Evolutionary conservation across 768 basidiomycete genomes (phyloP).

Genomic region (Suillus subaureus): DNA sequence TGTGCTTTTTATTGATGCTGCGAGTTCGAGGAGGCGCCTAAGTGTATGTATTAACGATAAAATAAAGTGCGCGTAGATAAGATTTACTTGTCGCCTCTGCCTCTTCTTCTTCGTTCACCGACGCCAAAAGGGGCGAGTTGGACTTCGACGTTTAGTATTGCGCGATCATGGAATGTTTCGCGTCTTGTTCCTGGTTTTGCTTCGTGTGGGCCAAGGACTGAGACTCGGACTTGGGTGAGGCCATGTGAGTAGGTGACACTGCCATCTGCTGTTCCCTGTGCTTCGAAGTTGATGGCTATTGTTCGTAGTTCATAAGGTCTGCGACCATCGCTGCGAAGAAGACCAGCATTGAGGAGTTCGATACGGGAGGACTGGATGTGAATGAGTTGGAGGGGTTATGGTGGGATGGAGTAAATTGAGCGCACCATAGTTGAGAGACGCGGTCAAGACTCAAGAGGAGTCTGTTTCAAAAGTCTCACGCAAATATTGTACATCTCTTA

Average conservation of each 20-base stretch:
- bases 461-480: not conserved
- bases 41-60: constrained; percentile 9
- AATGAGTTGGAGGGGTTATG: not conserved
- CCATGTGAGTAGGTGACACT: constrained; percentile 85
- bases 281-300: constrained; percentile 74
- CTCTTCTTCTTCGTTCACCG: constrained; percentile 73
- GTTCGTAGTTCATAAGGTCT: constrained; percentile 90
- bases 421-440: not conserved
- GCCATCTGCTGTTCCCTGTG: constrained; percentile 81
- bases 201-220: constrained; percentile 93
- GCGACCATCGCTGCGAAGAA: constrained; percentile 90
- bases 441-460: not conserved
- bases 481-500: not conserved
- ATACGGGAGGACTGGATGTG: constrained; percentile 48
- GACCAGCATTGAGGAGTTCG: constrained; percentile 83
- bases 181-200: constrained; percentile 65
- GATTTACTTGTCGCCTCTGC: constrained; percentile 85
- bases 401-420: not conserved
- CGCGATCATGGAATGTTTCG: constrained; percentile 83
- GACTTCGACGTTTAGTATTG: constrained; percentile 88
- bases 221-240: constrained; percentile 83
- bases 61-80: not conserved
- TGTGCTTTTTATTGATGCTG: constrained; percentile 85
- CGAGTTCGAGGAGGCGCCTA: constrained; percentile 88
- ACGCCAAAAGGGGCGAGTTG: constrained; percentile 86